phyloP scores from a whole-genome alignment of 208 protist species.

The Zelonia costaricensis region DNA sequence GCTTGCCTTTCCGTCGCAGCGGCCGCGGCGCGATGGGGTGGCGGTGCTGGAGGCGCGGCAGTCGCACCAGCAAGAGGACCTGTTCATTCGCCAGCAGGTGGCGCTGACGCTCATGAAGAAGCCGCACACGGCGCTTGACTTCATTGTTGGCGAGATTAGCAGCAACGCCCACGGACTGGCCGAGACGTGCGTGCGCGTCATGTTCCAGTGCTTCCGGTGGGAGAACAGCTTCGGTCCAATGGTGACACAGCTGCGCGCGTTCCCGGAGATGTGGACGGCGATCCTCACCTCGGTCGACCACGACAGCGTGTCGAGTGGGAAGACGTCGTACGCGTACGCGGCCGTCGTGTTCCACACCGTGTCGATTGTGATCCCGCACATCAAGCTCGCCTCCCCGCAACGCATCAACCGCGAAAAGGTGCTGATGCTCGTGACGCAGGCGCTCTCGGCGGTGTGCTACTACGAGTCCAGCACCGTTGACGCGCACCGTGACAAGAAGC shows the following conservation, averaged over 20 bases:
- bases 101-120: constrained; percentile 76
- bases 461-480: constrained; percentile 35
- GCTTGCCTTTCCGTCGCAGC: constrained; percentile 80
- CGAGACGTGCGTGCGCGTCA: constrained; percentile 73
- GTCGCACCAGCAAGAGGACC: constrained; percentile 50
- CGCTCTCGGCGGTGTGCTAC: constrained; percentile 63
- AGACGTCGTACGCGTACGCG: constrained; percentile 57
- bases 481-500: constrained; percentile 23
- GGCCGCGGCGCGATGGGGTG: constrained; percentile 32
- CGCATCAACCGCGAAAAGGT: constrained; percentile 75
- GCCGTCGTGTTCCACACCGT: constrained; percentile 79
- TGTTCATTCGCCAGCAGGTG: constrained; percentile 77
- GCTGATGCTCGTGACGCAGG: constrained; percentile 57
- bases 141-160: constrained; percentile 63
- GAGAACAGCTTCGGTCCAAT: constrained; percentile 80
- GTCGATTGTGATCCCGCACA: constrained; percentile 76
- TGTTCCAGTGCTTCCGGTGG: constrained; percentile 84
- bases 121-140: constrained; percentile 61
- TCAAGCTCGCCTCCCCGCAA: constrained; percentile 84
- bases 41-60: constrained; percentile 40
- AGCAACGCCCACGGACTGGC: constrained; percentile 36
- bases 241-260: constrained; percentile 69
- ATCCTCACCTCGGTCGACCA: constrained; percentile 75
- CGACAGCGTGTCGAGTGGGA: constrained; percentile 33
- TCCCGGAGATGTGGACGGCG: constrained; percentile 74